Base-by-base conservation (phyloP, 257 asterid species). In the Solanum habrochaites region DNA sequence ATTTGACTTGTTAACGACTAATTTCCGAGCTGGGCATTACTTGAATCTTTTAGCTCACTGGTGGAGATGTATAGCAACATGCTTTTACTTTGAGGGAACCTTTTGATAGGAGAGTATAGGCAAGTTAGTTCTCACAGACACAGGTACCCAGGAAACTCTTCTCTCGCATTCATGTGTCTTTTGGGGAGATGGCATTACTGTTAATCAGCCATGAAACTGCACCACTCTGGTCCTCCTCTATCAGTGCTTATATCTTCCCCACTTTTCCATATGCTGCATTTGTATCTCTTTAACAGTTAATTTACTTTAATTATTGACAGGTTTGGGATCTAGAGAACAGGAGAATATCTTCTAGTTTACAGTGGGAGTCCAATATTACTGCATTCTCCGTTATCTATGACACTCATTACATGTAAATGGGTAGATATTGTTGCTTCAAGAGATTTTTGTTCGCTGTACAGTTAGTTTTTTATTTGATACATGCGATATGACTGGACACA, bases 341-440 rank as follows among this genome's bases (percentile, higher is more conserved):
- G 93, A 85, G 91, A 87, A 87, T 95, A 86, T 89, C 97, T 84
- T 90, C 94, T 86, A 91, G 72, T 75, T 83, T 96, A 83, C 93
- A 93, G 86, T 97, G 99, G 99, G 99, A 97, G 90, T 97, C 99
- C 88, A 94, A 92, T 90, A 91, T 97, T 92, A 96, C 99, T 85
- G 96, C 98, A 40, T 95, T 96, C 91, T 92, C 95, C 77, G 91
- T 92, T 88, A 92, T 96, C 83, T 90, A 86, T 85, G 96, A 97
- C 85, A 93, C 99, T 87, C 94, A 92, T 86, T 96, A 91, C 95
- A 97, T 97, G 99, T 97, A 95, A 93, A 93, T 91, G 87, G 86
- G 40, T 85, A 66, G 70, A 58, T 45, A 69, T 64, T 35, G 21
- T 31, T 82, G 27, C 77, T 35, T 71, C 84, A 73, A 66, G 83